Evolutionary conservation across 1,139 yeast species (phyloP), one percentile per base, ranked within the genome.

Genomic region (Scheffersomyces insectosa): DNA sequence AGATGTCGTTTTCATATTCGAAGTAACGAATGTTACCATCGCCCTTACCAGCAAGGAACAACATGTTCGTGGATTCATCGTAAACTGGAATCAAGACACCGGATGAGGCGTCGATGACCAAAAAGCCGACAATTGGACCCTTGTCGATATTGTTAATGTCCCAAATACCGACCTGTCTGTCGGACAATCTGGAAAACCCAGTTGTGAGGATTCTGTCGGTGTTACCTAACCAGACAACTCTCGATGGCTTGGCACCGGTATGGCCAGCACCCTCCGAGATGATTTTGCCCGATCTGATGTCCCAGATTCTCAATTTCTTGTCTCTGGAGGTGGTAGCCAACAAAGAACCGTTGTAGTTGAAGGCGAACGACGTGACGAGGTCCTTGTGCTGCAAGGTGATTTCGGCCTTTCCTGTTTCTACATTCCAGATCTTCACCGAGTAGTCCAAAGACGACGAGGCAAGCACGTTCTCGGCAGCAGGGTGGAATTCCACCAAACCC

Each of bases 131-230:
- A 53, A 93, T 80, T 40, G 97, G 91, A 23, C 98, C 98, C 40
- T 77, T 74, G 3, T 72, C 83, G 44, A 95, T 72, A 54, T 86
- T 80, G 34, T 75, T 74, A 28, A 89, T 75, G 57, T 93, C 91
- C 98, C 99, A 93, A 45, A 93, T 75, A 51, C 95, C 99, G 50
- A 91, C 75, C 68, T 93, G 98, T 64, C 99, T 90, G 62, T 91
- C 98, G 36, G 96, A 88, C 55, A 88, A 77, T 60, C 87, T 82
- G 34, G 96, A 89, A 62, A 93, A 93, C 1, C 99, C 99, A n/a
- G 99, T 91, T 30, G 99, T 91, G 42, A 85, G 85, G 30, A 93
- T 68, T 56, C 97, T 79, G 57, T 91, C 88, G 39, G 87, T 73
- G 56, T 88, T 82, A 28, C 98, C 97, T 50, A 90, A 69, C 98